phyloP scores from a whole-genome alignment of 306 rosid species.

The Cicer yamashitae region DNA sequence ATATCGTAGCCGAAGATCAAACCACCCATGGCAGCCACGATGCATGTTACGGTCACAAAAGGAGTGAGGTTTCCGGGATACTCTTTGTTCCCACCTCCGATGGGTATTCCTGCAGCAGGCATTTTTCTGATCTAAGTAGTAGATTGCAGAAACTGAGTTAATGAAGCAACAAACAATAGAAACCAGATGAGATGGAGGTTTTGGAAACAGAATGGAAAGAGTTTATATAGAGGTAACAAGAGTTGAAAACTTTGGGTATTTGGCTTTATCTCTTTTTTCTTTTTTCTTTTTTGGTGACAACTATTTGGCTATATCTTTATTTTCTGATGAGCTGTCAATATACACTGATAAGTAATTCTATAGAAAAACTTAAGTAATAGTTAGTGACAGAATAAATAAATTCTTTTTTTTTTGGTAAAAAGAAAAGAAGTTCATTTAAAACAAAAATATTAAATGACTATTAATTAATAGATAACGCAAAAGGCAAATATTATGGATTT shows the following conservation, averaged over 20 bases:
- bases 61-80: conserved; percentile 84
- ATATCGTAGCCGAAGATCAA: conserved; percentile 95
- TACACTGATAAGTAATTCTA: too few species aligned
- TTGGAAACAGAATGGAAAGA: conserved; percentile 4
- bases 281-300: too few species aligned
- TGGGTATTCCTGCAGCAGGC: conserved; percentile 67
- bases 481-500: too few species aligned
- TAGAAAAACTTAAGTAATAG: too few species aligned
- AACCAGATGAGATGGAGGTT: conserved; percentile 29
- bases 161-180: too few species aligned
- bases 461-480: background rate
- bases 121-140: conserved; percentile 44
- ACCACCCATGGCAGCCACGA: conserved; percentile 97
- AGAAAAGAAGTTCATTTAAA: too few species aligned
- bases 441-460: background rate
- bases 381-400: too few species aligned
- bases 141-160: too few species aligned
- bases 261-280: background rate
- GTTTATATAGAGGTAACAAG: conserved; percentile 40
- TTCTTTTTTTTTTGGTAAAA: too few species aligned
- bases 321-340: conserved; percentile 45
- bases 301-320: background rate
- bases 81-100: conserved; percentile 47
- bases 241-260: background rate
- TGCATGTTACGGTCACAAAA: conserved; percentile 69